These are phyloP conservation scores for Cryptococcus neoformans DNA, from an alignment of 1,284 basidiomycete genomes.

Conservation along the genomic window DNA sequence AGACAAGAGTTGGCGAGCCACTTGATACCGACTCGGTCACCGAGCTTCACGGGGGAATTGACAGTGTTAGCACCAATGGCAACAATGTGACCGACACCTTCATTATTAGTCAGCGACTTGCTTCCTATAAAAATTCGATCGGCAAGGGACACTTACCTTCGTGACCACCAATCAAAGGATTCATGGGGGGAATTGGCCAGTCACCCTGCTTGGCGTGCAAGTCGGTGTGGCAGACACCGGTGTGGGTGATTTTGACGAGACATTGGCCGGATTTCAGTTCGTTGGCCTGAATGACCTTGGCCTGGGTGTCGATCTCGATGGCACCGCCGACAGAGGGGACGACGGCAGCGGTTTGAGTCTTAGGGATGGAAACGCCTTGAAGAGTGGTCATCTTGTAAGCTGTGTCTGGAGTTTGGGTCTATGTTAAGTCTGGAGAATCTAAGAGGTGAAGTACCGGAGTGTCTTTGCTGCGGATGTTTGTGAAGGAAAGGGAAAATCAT, in stretches of 20 bases:
- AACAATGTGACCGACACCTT: constrained; percentile 57
- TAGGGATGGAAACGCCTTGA: constrained; percentile 53
- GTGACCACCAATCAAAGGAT: constrained; percentile 72
- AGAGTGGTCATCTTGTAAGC: constrained; percentile 5
- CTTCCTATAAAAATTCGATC: not conserved
- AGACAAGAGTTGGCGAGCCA: constrained; percentile 56
- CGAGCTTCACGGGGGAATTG: constrained; percentile 55
- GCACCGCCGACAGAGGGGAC: constrained; percentile 52
- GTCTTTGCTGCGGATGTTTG: no score
- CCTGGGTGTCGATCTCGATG: constrained; percentile 36
- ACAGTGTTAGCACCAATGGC: constrained; percentile 71
- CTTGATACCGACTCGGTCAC: constrained; percentile 63
- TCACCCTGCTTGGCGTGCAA: constrained; percentile 66
- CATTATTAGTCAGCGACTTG: not conserved
- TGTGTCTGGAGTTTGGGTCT: constrained; percentile 46
- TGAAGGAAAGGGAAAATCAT: no score
- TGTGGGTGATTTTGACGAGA: constrained; percentile 71
- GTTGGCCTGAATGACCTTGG: constrained; percentile 58
- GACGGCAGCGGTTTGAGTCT: constrained; percentile 62
- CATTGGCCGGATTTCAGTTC: constrained; percentile 76
- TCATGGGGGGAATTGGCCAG: constrained; percentile 67
- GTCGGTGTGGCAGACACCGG: constrained; percentile 67
- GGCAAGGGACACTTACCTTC: constrained; percentile 18
- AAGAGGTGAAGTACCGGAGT: no score
- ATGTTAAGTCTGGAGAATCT: no score